These are phyloP conservation scores for Chlorella vulgaris DNA, from an alignment of 139 green algal species.

Conservation along the genomic window DNA sequence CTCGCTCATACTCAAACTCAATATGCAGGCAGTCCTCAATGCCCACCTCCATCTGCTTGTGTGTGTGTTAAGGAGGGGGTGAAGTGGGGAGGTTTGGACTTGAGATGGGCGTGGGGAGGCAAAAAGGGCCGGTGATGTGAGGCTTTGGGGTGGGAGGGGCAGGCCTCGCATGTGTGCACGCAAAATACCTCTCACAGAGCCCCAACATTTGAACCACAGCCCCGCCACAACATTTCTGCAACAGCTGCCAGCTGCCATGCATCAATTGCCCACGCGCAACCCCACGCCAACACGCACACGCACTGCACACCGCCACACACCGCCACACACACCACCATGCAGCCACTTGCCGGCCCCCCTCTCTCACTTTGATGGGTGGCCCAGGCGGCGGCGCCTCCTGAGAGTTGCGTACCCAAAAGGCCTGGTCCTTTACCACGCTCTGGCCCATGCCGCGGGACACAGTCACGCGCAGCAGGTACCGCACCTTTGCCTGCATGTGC, in stretches of 20 bases:
- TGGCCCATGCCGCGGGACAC: slow-evolving; percentile 78
- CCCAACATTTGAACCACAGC: too few relatives aligned
- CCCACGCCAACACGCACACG: background rate
- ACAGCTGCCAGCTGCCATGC: too few relatives aligned
- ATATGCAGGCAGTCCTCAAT: slow-evolving; percentile 99
- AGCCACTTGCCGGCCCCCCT: background rate
- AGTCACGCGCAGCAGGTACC: slow-evolving; percentile 90
- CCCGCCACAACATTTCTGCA: too few relatives aligned
- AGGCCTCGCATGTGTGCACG: too few relatives aligned
- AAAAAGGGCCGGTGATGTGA: background rate
- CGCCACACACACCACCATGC: too few relatives aligned
- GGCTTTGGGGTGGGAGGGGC: too few relatives aligned
- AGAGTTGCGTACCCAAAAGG: slow-evolving; percentile 89
- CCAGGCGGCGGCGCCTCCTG: slow-evolving; percentile 38
- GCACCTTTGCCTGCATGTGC: slow-evolving; percentile 52
- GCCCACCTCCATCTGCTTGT: slow-evolving; percentile 79
- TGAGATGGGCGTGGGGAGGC: background rate
- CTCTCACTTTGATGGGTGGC: slow-evolving; percentile 75
- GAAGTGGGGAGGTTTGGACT: background rate
- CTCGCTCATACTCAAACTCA: slow-evolving; percentile 98
- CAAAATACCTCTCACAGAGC: too few relatives aligned
- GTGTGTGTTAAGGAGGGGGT: background rate
- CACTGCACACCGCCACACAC: too few relatives aligned
- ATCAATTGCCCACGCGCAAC: background rate
- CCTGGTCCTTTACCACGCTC: slow-evolving; percentile 82